A percentile compares a stretch with the other conserved stretches of the same genome.
phyloP scores from a whole-genome alignment of 192 early-diverging fungal genomes.

The Coemansia sp. region DNA sequence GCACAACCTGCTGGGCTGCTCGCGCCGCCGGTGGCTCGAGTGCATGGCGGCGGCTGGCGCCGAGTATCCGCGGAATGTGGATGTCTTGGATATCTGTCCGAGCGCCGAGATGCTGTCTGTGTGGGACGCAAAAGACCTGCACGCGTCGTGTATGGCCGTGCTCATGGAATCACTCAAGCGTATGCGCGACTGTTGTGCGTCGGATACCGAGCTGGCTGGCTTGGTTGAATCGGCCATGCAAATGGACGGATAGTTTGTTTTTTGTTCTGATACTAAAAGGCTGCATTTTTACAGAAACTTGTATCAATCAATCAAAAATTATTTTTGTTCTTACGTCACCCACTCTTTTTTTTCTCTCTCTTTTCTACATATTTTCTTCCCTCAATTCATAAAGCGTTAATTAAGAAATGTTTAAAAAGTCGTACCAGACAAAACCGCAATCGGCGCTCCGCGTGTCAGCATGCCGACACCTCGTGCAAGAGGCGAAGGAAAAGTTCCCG shows the following conservation, averaged over 20 bases:
- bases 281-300: not conserved
- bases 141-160: not conserved
- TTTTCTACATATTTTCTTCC: not conserved
- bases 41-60: not conserved
- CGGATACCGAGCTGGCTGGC: too few relatives aligned
- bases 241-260: not conserved
- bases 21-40: too few relatives aligned
- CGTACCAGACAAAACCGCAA: slow-evolving; percentile 66
- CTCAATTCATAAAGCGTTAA: not conserved
- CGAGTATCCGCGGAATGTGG: too few relatives aligned
- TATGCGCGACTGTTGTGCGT: too few relatives aligned
- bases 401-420: slow-evolving; percentile 86
- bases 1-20: too few relatives aligned
- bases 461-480: slow-evolving; percentile 62
- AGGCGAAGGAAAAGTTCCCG: slow-evolving; percentile 56
- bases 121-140: not conserved
- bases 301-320: not conserved
- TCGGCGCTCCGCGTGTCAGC: slow-evolving; percentile 67
- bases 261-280: not conserved
- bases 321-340: not conserved
- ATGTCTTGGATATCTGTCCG: not conserved
- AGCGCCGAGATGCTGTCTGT: not conserved
- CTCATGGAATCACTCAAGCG: not conserved
- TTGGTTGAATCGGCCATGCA: too few relatives aligned
- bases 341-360: slow-evolving; percentile 10